Conservation (phyloP, 2,329 filamentous ascomycete genomes). For the Fusarium transvaalense region DNA sequence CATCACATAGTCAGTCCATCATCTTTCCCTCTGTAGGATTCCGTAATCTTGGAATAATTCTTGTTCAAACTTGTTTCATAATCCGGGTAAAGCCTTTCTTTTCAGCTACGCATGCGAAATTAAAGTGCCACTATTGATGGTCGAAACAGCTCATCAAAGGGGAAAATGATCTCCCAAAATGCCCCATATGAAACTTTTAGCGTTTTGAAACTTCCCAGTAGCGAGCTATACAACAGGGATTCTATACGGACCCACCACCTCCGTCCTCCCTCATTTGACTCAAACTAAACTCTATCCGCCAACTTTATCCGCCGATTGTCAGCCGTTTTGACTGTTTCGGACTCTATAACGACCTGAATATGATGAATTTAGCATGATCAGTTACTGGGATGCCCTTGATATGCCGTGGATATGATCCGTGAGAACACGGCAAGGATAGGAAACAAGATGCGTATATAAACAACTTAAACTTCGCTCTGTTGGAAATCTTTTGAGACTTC, state of each 20-base stretch:
- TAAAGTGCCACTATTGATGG: constrained; percentile 2
- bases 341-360: neutral
- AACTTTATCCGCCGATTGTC: constrained; percentile 2
- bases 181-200: constrained; percentile 14
- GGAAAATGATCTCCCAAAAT: constrained; percentile 18
- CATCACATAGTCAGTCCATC: neutral
- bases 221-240: constrained; percentile 3
- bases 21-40: neutral
- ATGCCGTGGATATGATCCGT: neutral
- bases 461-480: neutral
- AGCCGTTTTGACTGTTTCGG: constrained; percentile 11
- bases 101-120: constrained; percentile 2
- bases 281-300: neutral
- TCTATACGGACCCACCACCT: constrained; percentile 19
- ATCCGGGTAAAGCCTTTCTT: neutral
- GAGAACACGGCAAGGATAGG: neutral
- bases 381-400: neutral
- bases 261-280: constrained; percentile 18
- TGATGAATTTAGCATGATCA: constrained; percentile 1
- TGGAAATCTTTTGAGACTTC: neutral
- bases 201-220: constrained; percentile 27
- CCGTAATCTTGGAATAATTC: constrained; percentile 5
- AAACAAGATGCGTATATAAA: neutral
- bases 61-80: constrained; percentile 1
- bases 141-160: constrained; percentile 5